These are phyloP conservation scores for Fusarium bactridioides DNA, from an alignment of 2,329 filamentous ascomycete species.

Conservation along the genomic window DNA sequence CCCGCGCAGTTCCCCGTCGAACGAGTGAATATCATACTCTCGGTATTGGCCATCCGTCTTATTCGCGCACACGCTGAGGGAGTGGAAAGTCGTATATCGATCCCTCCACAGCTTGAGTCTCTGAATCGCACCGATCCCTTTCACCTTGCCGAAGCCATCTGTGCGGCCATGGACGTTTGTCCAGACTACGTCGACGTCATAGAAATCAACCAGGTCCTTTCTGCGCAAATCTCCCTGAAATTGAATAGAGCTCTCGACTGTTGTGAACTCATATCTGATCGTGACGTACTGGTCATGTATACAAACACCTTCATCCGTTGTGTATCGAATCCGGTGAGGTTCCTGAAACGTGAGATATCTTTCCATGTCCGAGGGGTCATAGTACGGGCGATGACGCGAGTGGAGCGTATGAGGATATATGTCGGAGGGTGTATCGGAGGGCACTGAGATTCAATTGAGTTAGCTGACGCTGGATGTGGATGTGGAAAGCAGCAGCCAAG, in stretches of 20 bases:
- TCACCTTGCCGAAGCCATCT: constrained; percentile 59
- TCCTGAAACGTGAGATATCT: constrained; percentile 58
- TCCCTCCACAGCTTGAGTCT: constrained; percentile 62
- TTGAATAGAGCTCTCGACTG: constrained; percentile 55
- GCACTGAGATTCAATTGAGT: constrained; percentile 46
- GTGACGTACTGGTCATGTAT: constrained; percentile 58
- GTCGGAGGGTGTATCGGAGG: constrained; percentile 54
- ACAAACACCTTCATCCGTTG: constrained; percentile 54
- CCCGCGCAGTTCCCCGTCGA: constrained; percentile 56
- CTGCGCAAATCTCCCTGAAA: constrained; percentile 59
- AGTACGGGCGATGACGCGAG: constrained; percentile 59
- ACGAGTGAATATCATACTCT: constrained; percentile 57
- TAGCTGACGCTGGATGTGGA: constrained; percentile 1
- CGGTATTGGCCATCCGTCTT: constrained; percentile 55
- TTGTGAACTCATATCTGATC: constrained; percentile 61
- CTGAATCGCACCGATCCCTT: constrained; percentile 60
- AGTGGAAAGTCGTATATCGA: constrained; percentile 56
- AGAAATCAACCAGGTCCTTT: constrained; percentile 59
- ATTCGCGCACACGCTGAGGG: constrained; percentile 57
- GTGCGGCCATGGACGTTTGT: constrained; percentile 59
- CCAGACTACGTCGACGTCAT: constrained; percentile 62
- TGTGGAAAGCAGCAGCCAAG: background rate
- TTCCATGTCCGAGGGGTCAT: constrained; percentile 59
- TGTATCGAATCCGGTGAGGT: constrained; percentile 58
- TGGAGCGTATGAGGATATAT: constrained; percentile 60